Percentiles rank a stretch among this genome's conserved stretches.
These are phyloP conservation scores for Breynia disticha DNA, from an alignment of 441 rosid species.

Conservation along the genomic window DNA sequence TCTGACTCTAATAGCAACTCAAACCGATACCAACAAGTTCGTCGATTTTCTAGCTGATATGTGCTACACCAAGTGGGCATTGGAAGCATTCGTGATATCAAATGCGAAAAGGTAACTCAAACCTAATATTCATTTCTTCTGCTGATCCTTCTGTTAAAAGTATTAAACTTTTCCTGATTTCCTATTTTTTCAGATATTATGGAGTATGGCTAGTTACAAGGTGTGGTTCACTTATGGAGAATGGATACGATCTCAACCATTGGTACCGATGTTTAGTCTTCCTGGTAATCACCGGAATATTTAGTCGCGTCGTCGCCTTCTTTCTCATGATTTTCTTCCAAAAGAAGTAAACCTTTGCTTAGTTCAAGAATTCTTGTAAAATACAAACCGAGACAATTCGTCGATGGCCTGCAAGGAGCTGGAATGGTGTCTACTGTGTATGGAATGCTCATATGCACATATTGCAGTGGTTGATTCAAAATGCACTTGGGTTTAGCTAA, in stretches of 20 bases:
- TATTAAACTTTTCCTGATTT: neutral
- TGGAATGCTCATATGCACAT: no score
- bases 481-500: no score
- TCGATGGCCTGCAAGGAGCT: no score
- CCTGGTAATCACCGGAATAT: slow-evolving; percentile 40
- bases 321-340: slow-evolving; percentile 59
- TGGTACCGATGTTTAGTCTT: slow-evolving; percentile 52
- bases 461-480: no score
- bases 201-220: slow-evolving; percentile 94
- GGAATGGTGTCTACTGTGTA: no score
- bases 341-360: slow-evolving; percentile 41
- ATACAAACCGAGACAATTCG: no score
- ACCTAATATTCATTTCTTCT: neutral
- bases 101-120: slow-evolving; percentile 61
- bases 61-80: slow-evolving; percentile 85
- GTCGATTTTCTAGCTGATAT: slow-evolving; percentile 35
- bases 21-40: slow-evolving; percentile 27
- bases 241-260: slow-evolving; percentile 50
- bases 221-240: slow-evolving; percentile 50
- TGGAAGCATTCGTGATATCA: slow-evolving; percentile 73
- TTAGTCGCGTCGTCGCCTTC: slow-evolving; percentile 51
- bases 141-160: no score
- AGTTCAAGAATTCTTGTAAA: no score
- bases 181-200: slow-evolving; percentile 44
- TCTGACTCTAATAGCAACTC: slow-evolving; percentile 78